Evolutionary conservation across 2,329 filamentous ascomycete genomes (phyloP).

Genomic region (Cordyceps farinosa): DNA sequence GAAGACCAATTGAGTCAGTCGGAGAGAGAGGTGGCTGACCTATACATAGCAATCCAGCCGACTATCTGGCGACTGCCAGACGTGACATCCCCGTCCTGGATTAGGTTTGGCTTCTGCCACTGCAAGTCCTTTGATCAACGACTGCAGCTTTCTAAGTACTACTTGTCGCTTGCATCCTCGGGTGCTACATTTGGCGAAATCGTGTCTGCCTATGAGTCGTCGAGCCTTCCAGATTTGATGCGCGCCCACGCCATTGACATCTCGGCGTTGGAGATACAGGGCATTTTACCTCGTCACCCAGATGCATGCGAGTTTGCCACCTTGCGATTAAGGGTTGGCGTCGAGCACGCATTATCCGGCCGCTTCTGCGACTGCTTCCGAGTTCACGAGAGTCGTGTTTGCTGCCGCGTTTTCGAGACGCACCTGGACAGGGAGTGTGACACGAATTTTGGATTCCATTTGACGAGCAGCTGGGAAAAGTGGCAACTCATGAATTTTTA

Average conservation of each 20-base stretch:
- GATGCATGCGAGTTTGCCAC: background rate
- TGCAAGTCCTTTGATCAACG: background rate
- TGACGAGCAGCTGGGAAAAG: background rate
- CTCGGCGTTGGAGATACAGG: background rate
- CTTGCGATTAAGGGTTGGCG: background rate
- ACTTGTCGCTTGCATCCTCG: background rate
- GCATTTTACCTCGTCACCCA: background rate
- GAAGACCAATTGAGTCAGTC: background rate
- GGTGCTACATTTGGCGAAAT: background rate
- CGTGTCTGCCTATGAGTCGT: background rate
- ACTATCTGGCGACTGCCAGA: background rate
- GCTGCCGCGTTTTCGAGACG: background rate
- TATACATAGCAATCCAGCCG: background rate
- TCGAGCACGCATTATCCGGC: background rate
- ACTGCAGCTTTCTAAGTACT: background rate
- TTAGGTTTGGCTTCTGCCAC: background rate
- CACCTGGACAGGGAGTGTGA: background rate
- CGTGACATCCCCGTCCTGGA: background rate
- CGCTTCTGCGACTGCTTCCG: conserved; percentile 2
- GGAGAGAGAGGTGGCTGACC: background rate
- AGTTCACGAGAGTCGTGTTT: background rate
- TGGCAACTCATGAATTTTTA: background rate
- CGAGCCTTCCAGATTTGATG: background rate
- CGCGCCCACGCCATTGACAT: background rate
- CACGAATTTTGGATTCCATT: background rate